Conservation (phyloP, 2,329 filamentous ascomycete genomes). For the Bipolaris cookei region DNA sequence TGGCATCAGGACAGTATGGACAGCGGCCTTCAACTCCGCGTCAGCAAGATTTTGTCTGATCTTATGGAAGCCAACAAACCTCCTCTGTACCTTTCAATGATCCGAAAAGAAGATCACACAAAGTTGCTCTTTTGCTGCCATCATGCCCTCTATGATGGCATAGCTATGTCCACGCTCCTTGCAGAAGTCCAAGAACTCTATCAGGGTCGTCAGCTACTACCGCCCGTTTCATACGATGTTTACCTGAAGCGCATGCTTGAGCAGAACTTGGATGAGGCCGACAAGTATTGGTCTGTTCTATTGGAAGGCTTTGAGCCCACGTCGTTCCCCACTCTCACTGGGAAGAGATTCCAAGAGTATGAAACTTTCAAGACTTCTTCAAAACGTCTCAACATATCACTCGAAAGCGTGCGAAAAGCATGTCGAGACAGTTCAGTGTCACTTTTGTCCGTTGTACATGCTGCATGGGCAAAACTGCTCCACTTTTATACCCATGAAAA, state of each 20-base stretch:
- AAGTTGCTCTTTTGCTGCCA: constrained; percentile 65
- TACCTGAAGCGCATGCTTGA: constrained; percentile 68
- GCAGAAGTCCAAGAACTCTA: constrained; percentile 71
- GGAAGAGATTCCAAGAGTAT: constrained; percentile 6
- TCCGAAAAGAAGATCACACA: constrained; percentile 24
- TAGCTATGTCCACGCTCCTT: constrained; percentile 73
- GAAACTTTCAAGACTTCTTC: constrained; percentile 34
- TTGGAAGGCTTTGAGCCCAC: constrained; percentile 61
- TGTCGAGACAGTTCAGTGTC: constrained; percentile 43
- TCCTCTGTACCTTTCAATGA: constrained; percentile 47
- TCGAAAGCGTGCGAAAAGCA: constrained; percentile 27
- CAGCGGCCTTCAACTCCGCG: constrained; percentile 49
- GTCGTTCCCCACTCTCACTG: constrained; percentile 48
- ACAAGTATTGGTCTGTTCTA: constrained; percentile 70
- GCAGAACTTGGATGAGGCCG: constrained; percentile 56
- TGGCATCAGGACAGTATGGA: constrained; percentile 46
- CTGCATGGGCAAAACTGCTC: constrained; percentile 73
- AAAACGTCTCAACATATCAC: constrained; percentile 25
- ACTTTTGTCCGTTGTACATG: constrained; percentile 71
- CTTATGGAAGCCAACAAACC: constrained; percentile 48
- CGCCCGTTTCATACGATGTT: constrained; percentile 62
- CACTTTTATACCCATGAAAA: constrained; percentile 59
- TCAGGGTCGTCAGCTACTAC: constrained; percentile 54
- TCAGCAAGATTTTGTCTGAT: constrained; percentile 55
- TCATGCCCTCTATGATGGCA: constrained; percentile 86